Base-by-base conservation (phyloP, 2,329 filamentous ascomycete genomes). In the Phaeosphaeriaceae sp. region DNA sequence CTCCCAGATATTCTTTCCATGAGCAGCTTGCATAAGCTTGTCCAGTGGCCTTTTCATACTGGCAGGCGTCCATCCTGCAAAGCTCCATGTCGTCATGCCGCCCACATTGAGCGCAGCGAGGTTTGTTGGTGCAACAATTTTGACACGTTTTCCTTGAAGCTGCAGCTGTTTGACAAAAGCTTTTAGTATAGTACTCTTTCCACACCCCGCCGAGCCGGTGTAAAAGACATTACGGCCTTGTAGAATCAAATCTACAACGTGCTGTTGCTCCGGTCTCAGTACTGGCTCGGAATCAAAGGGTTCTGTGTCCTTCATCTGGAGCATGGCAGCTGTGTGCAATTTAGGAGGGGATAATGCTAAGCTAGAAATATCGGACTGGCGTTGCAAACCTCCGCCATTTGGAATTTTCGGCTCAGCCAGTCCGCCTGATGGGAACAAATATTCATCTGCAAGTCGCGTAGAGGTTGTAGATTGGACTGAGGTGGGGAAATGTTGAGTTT, bases 171-270 rank as follows among this genome's bases (percentile, higher is more conserved):
- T 68, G 2, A 76, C 76, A 32, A 83, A 79, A 6, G 76, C 75
- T 49, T 78, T 79, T 0, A 86, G 68, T 1, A 84, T 79, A 0
- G 81, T 81, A 0, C 80, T 82, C 60, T 86, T 86, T 2, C 83
- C 83, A 37, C 78, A 81, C 0, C 85, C 85, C 12, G 84, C 85
- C 0, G 82, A 83, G 7, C 85, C 85, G 0, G 84, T 87, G 57
- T 83, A 87, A 61, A 87, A 88, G 8, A 87, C 81, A 45, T 87
- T 87, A 1, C 62, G 53, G 0, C 83, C 81, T 2, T 68, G 70
- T 3, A 76, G 50, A 20, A 86, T 83, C 0, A 82, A 67, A 1
- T 83, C 70, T 0, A 85, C 77, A 2, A 85, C 60, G 2, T 67
- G 68, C 8, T 70, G 63, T 59, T 84, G 80, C 57, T 83, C 81